phyloP scores from a whole-genome alignment of 2,329 filamentous ascomycete species.

The Trichoderma endophyticum region DNA sequence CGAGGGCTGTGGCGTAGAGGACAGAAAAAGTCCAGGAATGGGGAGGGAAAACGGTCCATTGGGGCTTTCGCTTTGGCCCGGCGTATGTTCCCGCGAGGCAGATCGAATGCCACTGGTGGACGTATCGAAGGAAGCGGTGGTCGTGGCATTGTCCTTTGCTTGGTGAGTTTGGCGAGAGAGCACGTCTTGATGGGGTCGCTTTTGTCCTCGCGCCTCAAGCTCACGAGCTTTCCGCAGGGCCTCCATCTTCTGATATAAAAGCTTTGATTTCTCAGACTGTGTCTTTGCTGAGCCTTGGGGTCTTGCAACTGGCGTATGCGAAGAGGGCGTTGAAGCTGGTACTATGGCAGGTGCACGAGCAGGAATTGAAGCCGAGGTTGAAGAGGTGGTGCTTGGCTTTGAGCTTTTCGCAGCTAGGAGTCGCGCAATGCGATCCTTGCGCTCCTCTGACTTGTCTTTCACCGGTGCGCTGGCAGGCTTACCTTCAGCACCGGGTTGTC shows the following conservation, averaged over 20 bases:
- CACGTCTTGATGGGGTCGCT: constrained; percentile 19
- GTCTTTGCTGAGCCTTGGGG: constrained; percentile 20
- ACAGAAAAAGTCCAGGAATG: constrained; percentile 39
- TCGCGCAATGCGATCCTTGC: constrained; percentile 74
- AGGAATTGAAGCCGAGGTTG: constrained; percentile 2
- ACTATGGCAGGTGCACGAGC: constrained; percentile 6
- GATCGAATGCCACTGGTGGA: neutral
- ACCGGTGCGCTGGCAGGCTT: neutral
- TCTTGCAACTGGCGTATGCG: neutral
- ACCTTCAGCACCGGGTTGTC: neutral
- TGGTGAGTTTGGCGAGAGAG: neutral
- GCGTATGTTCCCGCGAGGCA: neutral
- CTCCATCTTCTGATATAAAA: constrained; percentile 75
- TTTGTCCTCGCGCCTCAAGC: constrained; percentile 43
- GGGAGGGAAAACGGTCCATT: constrained; percentile 22
- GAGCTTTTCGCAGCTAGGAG: constrained; percentile 70
- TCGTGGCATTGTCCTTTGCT: neutral
- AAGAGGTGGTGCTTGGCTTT: constrained; percentile 38
- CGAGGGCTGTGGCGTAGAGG: constrained; percentile 27
- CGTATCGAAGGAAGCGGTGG: neutral
- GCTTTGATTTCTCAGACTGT: constrained; percentile 66
- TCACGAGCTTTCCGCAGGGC: constrained; percentile 62
- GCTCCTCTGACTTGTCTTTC: constrained; percentile 52
- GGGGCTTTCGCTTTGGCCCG: neutral
- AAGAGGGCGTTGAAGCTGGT: constrained; percentile 5